Percentiles rank a stretch among this genome's conserved stretches.
These are phyloP conservation scores for Rhododendron griersonianum DNA, from an alignment of 148 eudicot genomes.

Conservation along the genomic window DNA sequence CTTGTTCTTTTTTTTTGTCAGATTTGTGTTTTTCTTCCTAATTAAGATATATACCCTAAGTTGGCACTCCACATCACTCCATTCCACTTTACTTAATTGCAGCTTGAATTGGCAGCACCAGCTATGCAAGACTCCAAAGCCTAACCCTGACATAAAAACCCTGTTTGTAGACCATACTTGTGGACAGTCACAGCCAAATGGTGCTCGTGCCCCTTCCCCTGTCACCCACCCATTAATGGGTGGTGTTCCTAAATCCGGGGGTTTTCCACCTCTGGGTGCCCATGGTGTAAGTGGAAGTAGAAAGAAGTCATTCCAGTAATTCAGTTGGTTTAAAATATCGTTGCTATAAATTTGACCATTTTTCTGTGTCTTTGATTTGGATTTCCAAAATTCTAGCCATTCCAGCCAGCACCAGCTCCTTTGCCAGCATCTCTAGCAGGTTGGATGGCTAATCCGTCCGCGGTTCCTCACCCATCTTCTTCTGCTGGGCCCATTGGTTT, in stretches of 20 bases:
- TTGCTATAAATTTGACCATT: constrained; percentile 9
- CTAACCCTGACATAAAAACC: constrained; percentile 90
- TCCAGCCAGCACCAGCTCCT: constrained; percentile 61
- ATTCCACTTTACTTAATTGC: constrained; percentile 16
- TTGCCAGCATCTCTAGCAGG: constrained; percentile 67
- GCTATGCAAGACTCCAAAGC: constrained; percentile 85
- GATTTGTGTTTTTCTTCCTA: background rate
- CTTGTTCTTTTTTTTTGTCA: background rate
- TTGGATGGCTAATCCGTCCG: constrained; percentile 82
- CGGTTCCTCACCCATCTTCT: constrained; percentile 64
- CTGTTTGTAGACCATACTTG: constrained; percentile 91
- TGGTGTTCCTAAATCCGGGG: constrained; percentile 65
- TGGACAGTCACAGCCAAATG: constrained; percentile 81
- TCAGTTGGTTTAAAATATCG: background rate
- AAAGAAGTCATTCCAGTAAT: background rate
- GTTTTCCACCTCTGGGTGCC: constrained; percentile 80
- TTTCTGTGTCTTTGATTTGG: background rate
- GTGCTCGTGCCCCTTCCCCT: constrained; percentile 82
- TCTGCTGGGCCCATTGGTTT: constrained; percentile 85
- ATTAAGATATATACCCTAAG: background rate
- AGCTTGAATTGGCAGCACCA: constrained; percentile 99
- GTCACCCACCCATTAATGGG: constrained; percentile 73
- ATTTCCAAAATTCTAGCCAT: constrained; percentile 45
- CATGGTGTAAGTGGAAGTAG: constrained; percentile 61
- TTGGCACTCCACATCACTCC: constrained; percentile 7